Percentiles rank a stretch among this genome's conserved stretches.
Evolutionary conservation across 768 basidiomycete species (phyloP).

Genomic region (Albatrellus ellisii): DNA sequence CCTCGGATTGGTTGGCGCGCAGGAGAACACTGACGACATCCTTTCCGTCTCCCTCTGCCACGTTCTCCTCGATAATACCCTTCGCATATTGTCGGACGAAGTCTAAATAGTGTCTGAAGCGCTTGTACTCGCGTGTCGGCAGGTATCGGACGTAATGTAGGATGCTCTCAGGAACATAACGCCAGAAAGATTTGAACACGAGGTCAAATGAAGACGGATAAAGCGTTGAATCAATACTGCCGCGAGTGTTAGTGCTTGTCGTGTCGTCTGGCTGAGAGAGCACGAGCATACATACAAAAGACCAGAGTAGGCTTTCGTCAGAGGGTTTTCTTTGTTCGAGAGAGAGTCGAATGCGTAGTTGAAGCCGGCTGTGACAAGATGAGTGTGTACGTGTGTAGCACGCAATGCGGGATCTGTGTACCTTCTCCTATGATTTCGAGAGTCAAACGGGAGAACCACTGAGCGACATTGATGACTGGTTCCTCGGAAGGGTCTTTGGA

Average conservation of each 20-base stretch:
- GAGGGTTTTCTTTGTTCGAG: conserved; percentile 2
- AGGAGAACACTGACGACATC: conserved; percentile 11
- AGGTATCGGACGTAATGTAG: conserved; percentile 11
- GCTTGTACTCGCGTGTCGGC: conserved; percentile 9
- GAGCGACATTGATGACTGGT: conserved; percentile 12
- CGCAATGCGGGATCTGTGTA: neutral
- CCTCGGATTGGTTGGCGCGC: conserved; percentile 8
- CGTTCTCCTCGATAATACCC: conserved; percentile 3
- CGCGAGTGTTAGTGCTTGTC: neutral
- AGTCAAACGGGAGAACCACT: conserved; percentile 16
- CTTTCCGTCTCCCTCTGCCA: conserved; percentile 5
- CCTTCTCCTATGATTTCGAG: conserved; percentile 19
- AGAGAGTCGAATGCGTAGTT: conserved; percentile 10
- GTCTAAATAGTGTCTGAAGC: conserved; percentile 6
- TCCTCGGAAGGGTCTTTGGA: neutral
- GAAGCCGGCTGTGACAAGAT: conserved; percentile 8
- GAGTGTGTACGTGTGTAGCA: neutral
- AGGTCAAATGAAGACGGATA: conserved; percentile 9
- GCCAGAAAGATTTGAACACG: conserved; percentile 9
- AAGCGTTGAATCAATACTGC: conserved; percentile 10
- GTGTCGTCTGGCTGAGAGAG: neutral
- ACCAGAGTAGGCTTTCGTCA: conserved; percentile 5
- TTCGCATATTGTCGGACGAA: conserved; percentile 4
- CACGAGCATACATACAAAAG: conserved; percentile 11
- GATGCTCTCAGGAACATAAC: conserved; percentile 5